phyloP scores from a whole-genome alignment of 306 rosid species.

The Quercus gilva region DNA sequence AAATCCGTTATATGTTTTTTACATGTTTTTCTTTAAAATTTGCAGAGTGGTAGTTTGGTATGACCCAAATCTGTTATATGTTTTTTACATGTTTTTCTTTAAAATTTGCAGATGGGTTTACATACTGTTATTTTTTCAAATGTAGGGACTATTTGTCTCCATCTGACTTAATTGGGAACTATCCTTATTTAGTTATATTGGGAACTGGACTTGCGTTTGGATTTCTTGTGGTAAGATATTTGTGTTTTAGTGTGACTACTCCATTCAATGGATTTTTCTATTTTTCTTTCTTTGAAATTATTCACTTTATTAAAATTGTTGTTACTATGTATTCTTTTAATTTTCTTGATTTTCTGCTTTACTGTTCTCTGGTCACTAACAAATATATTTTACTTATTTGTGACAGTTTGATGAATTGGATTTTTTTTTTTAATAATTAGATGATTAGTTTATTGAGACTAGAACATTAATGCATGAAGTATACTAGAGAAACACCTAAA shows the following conservation, averaged over 20 bases:
- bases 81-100: neutral
- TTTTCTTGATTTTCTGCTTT: constrained; percentile 9
- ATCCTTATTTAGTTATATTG: constrained; percentile 74
- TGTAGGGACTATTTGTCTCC: constrained; percentile 91
- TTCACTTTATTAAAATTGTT: neutral
- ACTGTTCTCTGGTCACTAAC: neutral
- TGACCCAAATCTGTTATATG: constrained; percentile 19
- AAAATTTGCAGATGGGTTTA: constrained; percentile 3
- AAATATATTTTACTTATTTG: no score
- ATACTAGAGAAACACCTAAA: no score
- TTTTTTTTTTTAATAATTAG: no score
- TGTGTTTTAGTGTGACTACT: constrained; percentile 5
- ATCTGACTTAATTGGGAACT: constrained; percentile 56
- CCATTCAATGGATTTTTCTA: constrained; percentile 5
- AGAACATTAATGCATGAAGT: no score
- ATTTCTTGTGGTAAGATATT: constrained; percentile 72
- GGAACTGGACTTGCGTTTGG: constrained; percentile 96
- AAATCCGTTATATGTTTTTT: neutral
- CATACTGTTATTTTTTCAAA: constrained; percentile 4
- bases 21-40: constrained; percentile 5
- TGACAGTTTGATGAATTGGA: no score
- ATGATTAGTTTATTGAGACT: no score
- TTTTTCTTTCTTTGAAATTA: neutral
- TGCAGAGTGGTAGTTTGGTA: constrained; percentile 69
- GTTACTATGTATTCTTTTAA: neutral